Conservation (phyloP, 257 asterid species). For the Buddleja alternifolia region DNA sequence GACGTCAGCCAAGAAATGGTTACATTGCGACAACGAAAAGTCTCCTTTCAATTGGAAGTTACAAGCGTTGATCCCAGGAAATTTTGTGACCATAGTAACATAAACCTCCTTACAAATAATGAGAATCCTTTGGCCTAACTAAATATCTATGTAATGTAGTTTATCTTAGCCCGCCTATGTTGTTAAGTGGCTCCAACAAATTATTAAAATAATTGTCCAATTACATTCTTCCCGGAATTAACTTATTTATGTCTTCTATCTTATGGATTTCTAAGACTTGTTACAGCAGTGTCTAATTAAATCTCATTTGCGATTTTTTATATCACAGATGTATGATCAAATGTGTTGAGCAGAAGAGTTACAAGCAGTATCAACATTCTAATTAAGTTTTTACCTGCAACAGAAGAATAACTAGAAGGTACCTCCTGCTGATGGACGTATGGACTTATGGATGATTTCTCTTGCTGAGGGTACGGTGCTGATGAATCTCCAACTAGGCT, state of each 20-base stretch:
- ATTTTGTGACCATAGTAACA: conserved; percentile 14
- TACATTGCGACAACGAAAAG: conserved; percentile 8
- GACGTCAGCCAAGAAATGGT: neutral
- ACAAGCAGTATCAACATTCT: conserved; percentile 47
- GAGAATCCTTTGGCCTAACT: conserved; percentile 18
- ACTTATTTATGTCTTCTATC: conserved; percentile 1
- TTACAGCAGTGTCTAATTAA: conserved; percentile 20
- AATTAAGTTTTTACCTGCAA: conserved; percentile 85
- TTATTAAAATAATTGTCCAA: neutral
- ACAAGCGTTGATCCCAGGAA: conserved; percentile 1
- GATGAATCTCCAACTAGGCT: conserved; percentile 55
- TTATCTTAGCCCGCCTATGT: neutral
- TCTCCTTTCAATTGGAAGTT: conserved; percentile 3
- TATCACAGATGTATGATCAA: conserved; percentile 38
- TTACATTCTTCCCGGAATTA: conserved; percentile 2
- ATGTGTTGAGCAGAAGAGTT: conserved; percentile 47
- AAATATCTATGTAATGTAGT: conserved; percentile 12
- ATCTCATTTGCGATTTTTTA: conserved; percentile 21
- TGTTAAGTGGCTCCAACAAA: neutral
- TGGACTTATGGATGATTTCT: conserved; percentile 63
- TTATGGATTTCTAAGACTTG: conserved; percentile 11
- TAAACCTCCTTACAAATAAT: conserved; percentile 15
- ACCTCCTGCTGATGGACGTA: conserved; percentile 99
- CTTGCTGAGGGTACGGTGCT: conserved; percentile 53
- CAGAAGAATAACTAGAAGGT: conserved; percentile 99